Base-by-base conservation (phyloP, 1,284 basidiomycete species). In the Gymnopus androsaceus region DNA sequence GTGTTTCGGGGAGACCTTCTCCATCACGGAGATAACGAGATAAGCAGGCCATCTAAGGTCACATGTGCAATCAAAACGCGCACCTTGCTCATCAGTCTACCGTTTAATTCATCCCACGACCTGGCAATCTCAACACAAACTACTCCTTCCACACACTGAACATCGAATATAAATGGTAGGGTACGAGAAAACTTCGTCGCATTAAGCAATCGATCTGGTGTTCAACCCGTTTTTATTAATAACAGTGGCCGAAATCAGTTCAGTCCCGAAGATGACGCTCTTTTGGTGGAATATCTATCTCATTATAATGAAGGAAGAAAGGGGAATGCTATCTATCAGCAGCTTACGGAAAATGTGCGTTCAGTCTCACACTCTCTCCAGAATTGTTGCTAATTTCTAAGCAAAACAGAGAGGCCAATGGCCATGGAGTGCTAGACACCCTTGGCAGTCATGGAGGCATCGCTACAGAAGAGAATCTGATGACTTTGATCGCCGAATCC, bases 381-480 rank as follows among this genome's bases (percentile, higher is more conserved):
- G 19, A 21, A 7, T 21, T 42, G n/a, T 21, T 28, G 40, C n/a
- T n/a, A 19, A 36, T 48, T 6, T 3, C 28, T 11, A 41, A 23
- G 17, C 12, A 28, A 15, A 19, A 46, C 30, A 52, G 44, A 28
- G n/a, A 27, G 36, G 45, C 14, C 21, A 33, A 37, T 52, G 47
- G 17, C 42, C 55, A 23, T 57, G 55, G 55, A 23, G 31, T 9
- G 36, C 3, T 5, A 17, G 44, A 17, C 55, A 57, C 36, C 12
- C 55, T 23, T 57, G 50, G 50, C 55, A 57, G 40, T 52, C 55
- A 17, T 57, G 55, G 55, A 36, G 55, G 27, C 33, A 51, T 36
- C 50, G 50, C 25, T 57, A 57, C 30, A 30, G 37, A 3, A 47
- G 51, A 25, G 34, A 57, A 34, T 33, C 33, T 6, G 44, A 46